Conservation (phyloP, 306 rosid genomes). For the Vachellia pachyceras region DNA sequence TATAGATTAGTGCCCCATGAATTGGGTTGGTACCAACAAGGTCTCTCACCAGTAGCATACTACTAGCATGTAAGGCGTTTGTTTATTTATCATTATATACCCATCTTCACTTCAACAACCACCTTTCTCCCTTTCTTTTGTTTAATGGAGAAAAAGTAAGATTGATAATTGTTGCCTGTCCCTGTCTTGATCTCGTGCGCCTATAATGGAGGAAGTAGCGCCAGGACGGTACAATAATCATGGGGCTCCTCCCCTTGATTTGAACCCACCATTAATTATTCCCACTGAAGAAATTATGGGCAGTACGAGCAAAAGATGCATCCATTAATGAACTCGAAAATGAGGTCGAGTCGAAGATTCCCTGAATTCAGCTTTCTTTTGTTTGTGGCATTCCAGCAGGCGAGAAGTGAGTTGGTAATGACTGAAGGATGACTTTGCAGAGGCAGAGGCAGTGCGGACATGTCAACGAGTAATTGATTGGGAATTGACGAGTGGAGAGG, state of each 20-base stretch:
- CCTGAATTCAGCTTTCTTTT: too few relatives aligned
- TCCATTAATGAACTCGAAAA: background rate
- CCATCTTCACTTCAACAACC: background rate
- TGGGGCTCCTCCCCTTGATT: background rate
- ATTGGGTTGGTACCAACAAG: conserved; percentile 1
- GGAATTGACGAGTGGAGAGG: background rate
- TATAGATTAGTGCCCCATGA: background rate
- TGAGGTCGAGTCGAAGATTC: background rate
- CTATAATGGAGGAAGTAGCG: background rate
- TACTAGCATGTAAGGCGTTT: too few relatives aligned
- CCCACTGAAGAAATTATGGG: background rate
- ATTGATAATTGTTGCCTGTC: background rate
- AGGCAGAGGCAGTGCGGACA: too few relatives aligned
- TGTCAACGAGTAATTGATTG: background rate
- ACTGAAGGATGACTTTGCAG: background rate
- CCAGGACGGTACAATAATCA: background rate
- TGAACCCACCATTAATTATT: background rate
- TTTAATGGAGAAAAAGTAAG: background rate
- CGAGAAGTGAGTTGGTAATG: background rate
- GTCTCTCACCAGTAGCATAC: background rate
- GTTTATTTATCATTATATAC: too few relatives aligned
- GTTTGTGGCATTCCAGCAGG: background rate
- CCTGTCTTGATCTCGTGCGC: background rate
- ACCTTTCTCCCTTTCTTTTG: background rate
- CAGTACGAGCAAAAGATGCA: background rate